A percentile compares a stretch with the other conserved stretches of the same genome.
Conservation (phyloP, 768 basidiomycete species). For the Pleurotus tuber-regium region DNA sequence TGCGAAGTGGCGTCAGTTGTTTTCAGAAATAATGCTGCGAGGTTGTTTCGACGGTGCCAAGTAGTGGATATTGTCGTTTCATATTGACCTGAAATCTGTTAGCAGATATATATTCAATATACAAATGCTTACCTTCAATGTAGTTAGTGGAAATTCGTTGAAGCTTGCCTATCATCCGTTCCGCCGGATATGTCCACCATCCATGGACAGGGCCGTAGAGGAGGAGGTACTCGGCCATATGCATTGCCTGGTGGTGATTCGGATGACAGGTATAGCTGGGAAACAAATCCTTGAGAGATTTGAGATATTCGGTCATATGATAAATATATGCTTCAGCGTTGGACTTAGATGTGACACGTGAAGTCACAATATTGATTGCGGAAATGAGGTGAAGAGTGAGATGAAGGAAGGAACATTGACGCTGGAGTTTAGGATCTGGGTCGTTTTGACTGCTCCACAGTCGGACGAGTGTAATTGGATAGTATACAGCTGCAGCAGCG, state of each 20-base stretch:
- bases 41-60: neutral
- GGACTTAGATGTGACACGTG: conserved; percentile 16
- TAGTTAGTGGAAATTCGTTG: conserved; percentile 18
- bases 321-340: conserved; percentile 9
- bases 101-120: neutral
- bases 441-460: conserved; percentile 17
- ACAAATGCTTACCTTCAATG: conserved; percentile 14
- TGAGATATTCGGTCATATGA: conserved; percentile 17
- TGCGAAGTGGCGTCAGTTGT: neutral
- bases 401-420: conserved; percentile 9
- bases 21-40: neutral
- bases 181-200: conserved; percentile 28
- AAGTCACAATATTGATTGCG: conserved; percentile 18
- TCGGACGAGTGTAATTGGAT: conserved; percentile 19
- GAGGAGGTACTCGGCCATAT: conserved; percentile 22
- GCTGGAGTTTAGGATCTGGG: neutral
- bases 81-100: neutral
- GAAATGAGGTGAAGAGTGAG: conserved; percentile 22
- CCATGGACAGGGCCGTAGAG: conserved; percentile 24
- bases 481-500: conserved; percentile 14
- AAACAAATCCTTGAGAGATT: conserved; percentile 15
- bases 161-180: conserved; percentile 20
- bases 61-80: neutral
- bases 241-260: conserved; percentile 29
- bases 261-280: conserved; percentile 15